phyloP scores from a whole-genome alignment of 2,329 filamentous ascomycete species.

The Fusarium stilboides region DNA sequence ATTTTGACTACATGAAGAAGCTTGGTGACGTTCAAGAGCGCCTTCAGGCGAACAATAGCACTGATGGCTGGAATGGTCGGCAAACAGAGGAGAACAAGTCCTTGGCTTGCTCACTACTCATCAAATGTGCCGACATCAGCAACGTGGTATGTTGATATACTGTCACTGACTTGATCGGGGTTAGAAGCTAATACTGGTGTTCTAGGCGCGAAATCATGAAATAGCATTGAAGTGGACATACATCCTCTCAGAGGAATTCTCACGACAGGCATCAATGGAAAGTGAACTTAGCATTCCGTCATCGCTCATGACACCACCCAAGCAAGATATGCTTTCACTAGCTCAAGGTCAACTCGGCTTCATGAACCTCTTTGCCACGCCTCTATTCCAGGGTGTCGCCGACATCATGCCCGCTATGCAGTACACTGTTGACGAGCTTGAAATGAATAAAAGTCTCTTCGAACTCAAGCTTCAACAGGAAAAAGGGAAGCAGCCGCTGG shows the following conservation, averaged over 20 bases:
- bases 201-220: constrained; percentile 85
- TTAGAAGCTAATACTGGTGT: constrained; percentile 44
- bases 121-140: constrained; percentile 99
- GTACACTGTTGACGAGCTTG: constrained; percentile 87
- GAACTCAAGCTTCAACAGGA: constrained; percentile 76
- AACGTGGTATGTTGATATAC: constrained; percentile 81
- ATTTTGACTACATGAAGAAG: constrained; percentile 96
- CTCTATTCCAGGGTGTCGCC: constrained; percentile 89
- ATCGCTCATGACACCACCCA: constrained; percentile 86
- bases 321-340: constrained; percentile 86
- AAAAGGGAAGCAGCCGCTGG: constrained; percentile 62
- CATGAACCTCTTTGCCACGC: constrained; percentile 95
- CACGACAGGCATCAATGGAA: constrained; percentile 94
- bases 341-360: constrained; percentile 93
- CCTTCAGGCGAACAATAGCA: constrained; percentile 75
- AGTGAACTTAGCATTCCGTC: constrained; percentile 88
- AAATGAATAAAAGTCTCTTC: constrained; percentile 83
- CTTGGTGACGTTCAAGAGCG: constrained; percentile 86
- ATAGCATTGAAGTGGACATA: constrained; percentile 91
- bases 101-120: constrained; percentile 89
- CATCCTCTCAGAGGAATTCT: constrained; percentile 95
- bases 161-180: not conserved
- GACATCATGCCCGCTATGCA: constrained; percentile 88
- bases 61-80: constrained; percentile 83
- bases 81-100: constrained; percentile 82